Conservation (phyloP, 345 rosid species). For the Erucastrum elatum region DNA sequence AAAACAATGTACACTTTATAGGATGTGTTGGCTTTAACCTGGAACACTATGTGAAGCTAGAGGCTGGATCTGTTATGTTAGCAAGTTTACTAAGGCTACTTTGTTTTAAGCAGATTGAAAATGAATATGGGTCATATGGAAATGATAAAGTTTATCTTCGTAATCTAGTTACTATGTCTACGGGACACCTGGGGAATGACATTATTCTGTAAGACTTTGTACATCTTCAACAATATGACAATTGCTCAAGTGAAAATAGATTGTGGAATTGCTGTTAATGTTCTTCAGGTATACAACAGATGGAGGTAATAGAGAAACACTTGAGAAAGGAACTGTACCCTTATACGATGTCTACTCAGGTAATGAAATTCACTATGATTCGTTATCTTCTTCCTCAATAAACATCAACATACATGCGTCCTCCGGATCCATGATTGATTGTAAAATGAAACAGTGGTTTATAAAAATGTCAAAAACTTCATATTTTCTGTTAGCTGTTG, state of each 20-base stretch:
- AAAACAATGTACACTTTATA: not conserved
- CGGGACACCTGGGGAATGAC: constrained; percentile 58
- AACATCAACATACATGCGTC: not conserved
- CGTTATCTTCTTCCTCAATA: not conserved
- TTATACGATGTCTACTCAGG: constrained; percentile 76
- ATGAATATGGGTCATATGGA: constrained; percentile 96
- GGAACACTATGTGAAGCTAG: constrained; percentile 4
- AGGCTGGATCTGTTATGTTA: not conserved
- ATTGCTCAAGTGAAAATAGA: not conserved
- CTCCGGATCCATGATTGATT: constrained; percentile 4
- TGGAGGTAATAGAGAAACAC: constrained; percentile 76
- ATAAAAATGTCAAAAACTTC: constrained; percentile 12
- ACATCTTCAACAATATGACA: not conserved
- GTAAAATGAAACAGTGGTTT: not conserved
- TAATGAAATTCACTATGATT: constrained; percentile 18
- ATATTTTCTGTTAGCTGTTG: constrained; percentile 65
- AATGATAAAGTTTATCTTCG: constrained; percentile 81
- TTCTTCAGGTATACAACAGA: constrained; percentile 82
- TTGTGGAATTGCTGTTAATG: constrained; percentile 6
- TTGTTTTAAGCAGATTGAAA: constrained; percentile 68
- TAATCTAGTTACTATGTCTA: constrained; percentile 62
- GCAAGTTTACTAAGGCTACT: not conserved
- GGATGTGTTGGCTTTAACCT: not conserved
- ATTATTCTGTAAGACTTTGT: constrained; percentile 62
- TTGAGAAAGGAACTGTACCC: constrained; percentile 72